Evolutionary conservation across 441 rosid genomes (phyloP).

Genomic region (Geranium incanum): DNA sequence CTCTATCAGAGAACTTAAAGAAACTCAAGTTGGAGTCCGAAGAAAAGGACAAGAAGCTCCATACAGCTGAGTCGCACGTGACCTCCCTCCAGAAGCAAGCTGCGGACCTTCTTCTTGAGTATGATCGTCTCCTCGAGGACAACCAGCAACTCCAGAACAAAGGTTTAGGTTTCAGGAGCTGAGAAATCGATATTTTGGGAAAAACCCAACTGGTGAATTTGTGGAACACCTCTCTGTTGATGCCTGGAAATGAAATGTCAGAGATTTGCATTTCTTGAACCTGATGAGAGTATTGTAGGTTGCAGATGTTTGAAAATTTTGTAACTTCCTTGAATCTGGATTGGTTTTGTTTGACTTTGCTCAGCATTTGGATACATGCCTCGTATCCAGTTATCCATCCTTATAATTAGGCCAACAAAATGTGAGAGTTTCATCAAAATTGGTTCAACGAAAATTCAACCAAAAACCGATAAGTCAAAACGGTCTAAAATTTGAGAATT

Average conservation of each 20-base stretch:
- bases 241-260: too few species aligned
- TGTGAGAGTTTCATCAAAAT: too few species aligned
- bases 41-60: constrained; percentile 63
- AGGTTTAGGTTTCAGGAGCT: constrained; percentile 39
- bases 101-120: constrained; percentile 77
- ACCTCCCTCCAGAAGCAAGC: constrained; percentile 76
- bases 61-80: constrained; percentile 79
- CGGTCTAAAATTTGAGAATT: too few species aligned
- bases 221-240: too few species aligned
- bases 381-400: too few species aligned
- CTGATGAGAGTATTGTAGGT: not conserved
- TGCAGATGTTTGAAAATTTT: not conserved
- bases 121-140: constrained; percentile 76
- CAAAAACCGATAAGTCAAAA: too few species aligned
- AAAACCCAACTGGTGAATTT: constrained; percentile 10
- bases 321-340: not conserved
- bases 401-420: too few species aligned
- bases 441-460: too few species aligned
- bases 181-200: constrained; percentile 18
- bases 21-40: constrained; percentile 51
- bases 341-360: not conserved
- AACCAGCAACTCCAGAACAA: constrained; percentile 81
- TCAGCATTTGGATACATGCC: not conserved
- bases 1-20: constrained; percentile 43
- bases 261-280: too few species aligned